Evolutionary conservation across 176 grass and related monocot species (phyloP).

Genomic region (Aegilops sharonensis): DNA sequence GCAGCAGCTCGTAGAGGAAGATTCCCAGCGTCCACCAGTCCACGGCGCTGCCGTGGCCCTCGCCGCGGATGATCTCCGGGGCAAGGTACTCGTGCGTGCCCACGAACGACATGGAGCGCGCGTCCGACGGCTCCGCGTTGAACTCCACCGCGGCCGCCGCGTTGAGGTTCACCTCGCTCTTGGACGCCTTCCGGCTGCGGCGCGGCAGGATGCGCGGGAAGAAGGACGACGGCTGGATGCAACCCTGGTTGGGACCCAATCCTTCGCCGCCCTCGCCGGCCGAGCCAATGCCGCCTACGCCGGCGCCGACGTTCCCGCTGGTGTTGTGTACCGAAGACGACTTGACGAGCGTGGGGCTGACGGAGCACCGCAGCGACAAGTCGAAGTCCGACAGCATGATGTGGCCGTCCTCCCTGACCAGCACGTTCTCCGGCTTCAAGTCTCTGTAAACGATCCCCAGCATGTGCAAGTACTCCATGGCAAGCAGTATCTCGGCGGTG

Average conservation of each 20-base stretch:
- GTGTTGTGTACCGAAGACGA: slow-evolving; percentile 20
- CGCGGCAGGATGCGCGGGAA: slow-evolving; percentile 37
- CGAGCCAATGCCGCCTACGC: background rate
- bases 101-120: slow-evolving; percentile 79
- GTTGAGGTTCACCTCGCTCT: slow-evolving; percentile 26
- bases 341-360: slow-evolving; percentile 46
- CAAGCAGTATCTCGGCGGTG: slow-evolving; percentile 37
- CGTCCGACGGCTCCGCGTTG: slow-evolving; percentile 73
- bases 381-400: slow-evolving; percentile 55
- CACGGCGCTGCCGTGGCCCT: slow-evolving; percentile 73
- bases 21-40: slow-evolving; percentile 90
- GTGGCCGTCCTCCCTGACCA: slow-evolving; percentile 43
- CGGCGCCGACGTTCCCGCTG: background rate
- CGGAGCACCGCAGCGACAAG: slow-evolving; percentile 41
- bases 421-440: slow-evolving; percentile 49
- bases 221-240: slow-evolving; percentile 31
- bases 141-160: slow-evolving; percentile 50
- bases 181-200: slow-evolving; percentile 28
- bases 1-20: slow-evolving; percentile 65
- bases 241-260: slow-evolving; percentile 2
- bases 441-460: slow-evolving; percentile 50
- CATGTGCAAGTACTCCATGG: slow-evolving; percentile 51
- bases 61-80: slow-evolving; percentile 75
- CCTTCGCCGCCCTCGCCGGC: background rate
- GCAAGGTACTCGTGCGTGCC: slow-evolving; percentile 77